Evolutionary conservation across 129 eudicot genomes (phyloP), one percentile per base, ranked within the genome.

Genomic region (Lonicera japonica): DNA sequence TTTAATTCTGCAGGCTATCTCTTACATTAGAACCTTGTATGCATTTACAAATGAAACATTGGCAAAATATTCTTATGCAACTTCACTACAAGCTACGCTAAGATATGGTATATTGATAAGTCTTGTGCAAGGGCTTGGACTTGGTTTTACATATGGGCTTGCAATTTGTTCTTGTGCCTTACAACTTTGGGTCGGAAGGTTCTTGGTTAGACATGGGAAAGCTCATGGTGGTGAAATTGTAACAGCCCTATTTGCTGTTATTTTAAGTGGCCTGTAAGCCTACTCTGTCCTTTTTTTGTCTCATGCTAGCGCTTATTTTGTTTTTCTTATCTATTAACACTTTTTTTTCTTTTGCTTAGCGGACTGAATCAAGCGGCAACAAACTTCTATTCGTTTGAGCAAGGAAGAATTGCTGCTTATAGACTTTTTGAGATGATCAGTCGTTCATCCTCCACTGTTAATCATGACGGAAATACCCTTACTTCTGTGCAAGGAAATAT

Each of bases 61-160:
- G 75, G 97, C 97, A 23, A 91, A 91, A 71, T 84, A 91, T 73
- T 91, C 97, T 18, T 91, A 91, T 67, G 97, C 97, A 46, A 82
- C 87, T 46, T 87, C 97, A 6, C 79, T 91, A 54, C 97, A 91
- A 80, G 97, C 95, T 65, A 91, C 97, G 2, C 76, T 91, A 48
- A 87, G 95, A 84, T 87, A 91, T 77, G 97, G 95, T 63, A 91
- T 91, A 67, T 72, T 91, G 67, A 91, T 91, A 67, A 84, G 95
- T 84, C 97, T 91, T 56, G 97, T 91, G 69, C 97, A 91, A 91
- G 97, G 97, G 51, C 83, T 91, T 72, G 97, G 97, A 12, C 95
- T 91, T 69, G 97, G 97, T 56, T 91, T 91, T 73, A 91, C 97
- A 21, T 91, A 91, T 54, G 97, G 97, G 65, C 92, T 91, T 66